These are phyloP conservation scores for Yamadazyma sp. DNA, from an alignment of 805 yeast genomes.

Conservation along the genomic window DNA sequence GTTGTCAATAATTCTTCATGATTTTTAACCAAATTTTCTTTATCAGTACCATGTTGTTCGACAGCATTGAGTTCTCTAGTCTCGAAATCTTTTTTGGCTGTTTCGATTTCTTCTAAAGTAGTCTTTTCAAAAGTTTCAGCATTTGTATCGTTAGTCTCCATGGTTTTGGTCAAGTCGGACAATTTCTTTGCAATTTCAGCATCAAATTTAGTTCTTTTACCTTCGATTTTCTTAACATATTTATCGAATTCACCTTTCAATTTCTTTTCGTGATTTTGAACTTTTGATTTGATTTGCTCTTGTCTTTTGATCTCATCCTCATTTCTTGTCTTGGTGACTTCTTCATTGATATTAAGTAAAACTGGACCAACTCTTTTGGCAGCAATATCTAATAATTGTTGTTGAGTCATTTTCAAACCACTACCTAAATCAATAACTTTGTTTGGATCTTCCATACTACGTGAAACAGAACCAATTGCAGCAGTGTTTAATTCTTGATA, in stretches of 20 bases:
- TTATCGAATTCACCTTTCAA: slow-evolving; percentile 36
- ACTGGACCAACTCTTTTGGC: slow-evolving; percentile 55
- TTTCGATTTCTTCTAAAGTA: slow-evolving; percentile 41
- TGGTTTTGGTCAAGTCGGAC: slow-evolving; percentile 18
- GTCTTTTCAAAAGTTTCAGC: slow-evolving; percentile 39
- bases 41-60: slow-evolving; percentile 43
- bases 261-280: slow-evolving; percentile 31
- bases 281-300: slow-evolving; percentile 35
- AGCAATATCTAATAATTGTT: slow-evolving; percentile 54
- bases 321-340: slow-evolving; percentile 42
- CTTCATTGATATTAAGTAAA: slow-evolving; percentile 47
- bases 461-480: slow-evolving; percentile 45
- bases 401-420: slow-evolving; percentile 52
- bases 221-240: slow-evolving; percentile 34
- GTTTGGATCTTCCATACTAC: slow-evolving; percentile 46
- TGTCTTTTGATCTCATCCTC: slow-evolving; percentile 43
- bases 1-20: slow-evolving; percentile 45
- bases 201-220: slow-evolving; percentile 36
- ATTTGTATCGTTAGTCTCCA: slow-evolving; percentile 27
- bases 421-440: slow-evolving; percentile 51
- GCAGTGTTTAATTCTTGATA: slow-evolving; percentile 49
- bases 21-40: slow-evolving; percentile 39
- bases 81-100: slow-evolving; percentile 42
- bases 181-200: slow-evolving; percentile 38
- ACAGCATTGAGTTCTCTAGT: slow-evolving; percentile 47